phyloP scores from a whole-genome alignment of 441 rosid genomes.

The Brassica balearica region DNA sequence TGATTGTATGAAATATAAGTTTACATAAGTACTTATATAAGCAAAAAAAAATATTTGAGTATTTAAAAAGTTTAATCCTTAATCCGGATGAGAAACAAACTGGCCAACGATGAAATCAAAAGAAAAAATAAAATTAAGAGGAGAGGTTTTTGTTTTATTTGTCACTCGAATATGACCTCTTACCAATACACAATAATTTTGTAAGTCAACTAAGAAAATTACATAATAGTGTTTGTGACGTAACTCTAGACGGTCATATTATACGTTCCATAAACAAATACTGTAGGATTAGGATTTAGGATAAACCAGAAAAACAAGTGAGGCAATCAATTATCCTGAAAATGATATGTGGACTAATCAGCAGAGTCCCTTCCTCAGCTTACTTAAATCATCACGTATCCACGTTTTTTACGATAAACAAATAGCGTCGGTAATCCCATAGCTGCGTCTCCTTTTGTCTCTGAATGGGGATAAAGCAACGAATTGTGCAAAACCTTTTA shows the following conservation, averaged over 20 bases:
- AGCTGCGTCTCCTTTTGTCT: neutral
- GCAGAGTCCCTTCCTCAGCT: constrained; percentile 17
- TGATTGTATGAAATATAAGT: no score
- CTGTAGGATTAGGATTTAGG: constrained; percentile 16
- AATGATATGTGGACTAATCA: constrained; percentile 30
- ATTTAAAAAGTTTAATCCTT: neutral
- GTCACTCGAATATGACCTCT: neutral
- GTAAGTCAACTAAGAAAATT: neutral
- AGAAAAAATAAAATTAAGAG: neutral
- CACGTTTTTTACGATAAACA: neutral
- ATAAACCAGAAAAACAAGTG: constrained; percentile 23
- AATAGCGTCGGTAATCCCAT: constrained; percentile 19
- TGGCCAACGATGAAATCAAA: neutral
- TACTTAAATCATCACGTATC: constrained; percentile 30
- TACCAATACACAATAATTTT: neutral
- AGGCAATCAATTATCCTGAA: constrained; percentile 29
- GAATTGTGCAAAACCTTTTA: neutral
- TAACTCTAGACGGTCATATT: no score
- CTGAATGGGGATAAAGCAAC: neutral
- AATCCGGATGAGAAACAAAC: neutral
- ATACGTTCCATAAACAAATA: no score
- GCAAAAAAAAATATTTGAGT: neutral
- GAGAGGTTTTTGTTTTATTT: neutral
- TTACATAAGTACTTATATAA: neutral
- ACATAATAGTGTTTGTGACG: neutral